These are phyloP conservation scores for Aspergillus caelatus DNA, from an alignment of 2,329 filamentous ascomycete species.

Conservation along the genomic window DNA sequence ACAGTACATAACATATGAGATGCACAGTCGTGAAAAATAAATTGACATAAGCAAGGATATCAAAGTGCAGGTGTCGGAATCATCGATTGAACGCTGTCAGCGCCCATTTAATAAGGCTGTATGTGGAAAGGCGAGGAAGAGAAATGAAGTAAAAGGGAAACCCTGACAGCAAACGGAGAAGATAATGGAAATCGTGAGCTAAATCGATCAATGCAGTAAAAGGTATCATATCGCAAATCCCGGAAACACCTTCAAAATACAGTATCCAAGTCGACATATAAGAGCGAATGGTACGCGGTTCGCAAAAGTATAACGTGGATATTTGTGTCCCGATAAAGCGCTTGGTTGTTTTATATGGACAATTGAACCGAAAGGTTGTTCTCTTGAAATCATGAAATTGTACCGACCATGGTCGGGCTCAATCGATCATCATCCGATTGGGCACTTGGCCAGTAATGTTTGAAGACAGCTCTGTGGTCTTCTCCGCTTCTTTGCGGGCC, in stretches of 20 bases:
- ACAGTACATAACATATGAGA: slow-evolving; percentile 23
- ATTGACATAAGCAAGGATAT: slow-evolving; percentile 19
- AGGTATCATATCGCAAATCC: slow-evolving; percentile 36
- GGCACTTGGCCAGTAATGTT: slow-evolving; percentile 41
- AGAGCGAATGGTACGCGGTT: slow-evolving; percentile 11
- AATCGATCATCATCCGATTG: slow-evolving; percentile 52
- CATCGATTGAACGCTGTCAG: slow-evolving; percentile 23
- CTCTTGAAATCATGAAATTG: slow-evolving; percentile 5
- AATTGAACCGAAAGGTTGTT: slow-evolving; percentile 3
- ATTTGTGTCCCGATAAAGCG: slow-evolving; percentile 9
- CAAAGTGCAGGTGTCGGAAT: slow-evolving; percentile 12
- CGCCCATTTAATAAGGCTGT: slow-evolving; percentile 18
- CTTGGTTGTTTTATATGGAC: slow-evolving; percentile 2
- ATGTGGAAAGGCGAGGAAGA: slow-evolving; percentile 1
- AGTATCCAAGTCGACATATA: slow-evolving; percentile 15
- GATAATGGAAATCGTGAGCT: slow-evolving; percentile 20
- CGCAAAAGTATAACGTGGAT: slow-evolving; percentile 17
- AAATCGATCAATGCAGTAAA: slow-evolving; percentile 25
- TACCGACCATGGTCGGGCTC: slow-evolving; percentile 12
- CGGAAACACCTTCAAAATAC: slow-evolving; percentile 24
- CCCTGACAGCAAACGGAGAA: slow-evolving; percentile 12
- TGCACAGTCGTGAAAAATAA: slow-evolving; percentile 25
- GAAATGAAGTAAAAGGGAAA: slow-evolving; percentile 4
- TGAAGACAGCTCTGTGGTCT: slow-evolving; percentile 45
- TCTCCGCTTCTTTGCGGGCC: slow-evolving; percentile 53